Evolutionary conservation across 805 yeast species (phyloP).

Genomic region (Ogataea kodamae): DNA sequence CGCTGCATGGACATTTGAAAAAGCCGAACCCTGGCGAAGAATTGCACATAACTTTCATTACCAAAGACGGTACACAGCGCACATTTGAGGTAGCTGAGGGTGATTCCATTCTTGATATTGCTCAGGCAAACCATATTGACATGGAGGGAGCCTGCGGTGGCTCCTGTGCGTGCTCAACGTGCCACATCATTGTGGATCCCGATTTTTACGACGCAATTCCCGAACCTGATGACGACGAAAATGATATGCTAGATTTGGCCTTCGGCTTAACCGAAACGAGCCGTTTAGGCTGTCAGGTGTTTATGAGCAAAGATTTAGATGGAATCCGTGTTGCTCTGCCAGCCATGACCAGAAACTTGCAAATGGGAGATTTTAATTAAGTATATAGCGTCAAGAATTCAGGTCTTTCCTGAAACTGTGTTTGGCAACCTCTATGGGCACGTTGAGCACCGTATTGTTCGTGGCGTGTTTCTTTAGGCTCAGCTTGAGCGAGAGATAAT

Average conservation of each 20-base stretch:
- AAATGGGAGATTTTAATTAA: conserved; percentile 68
- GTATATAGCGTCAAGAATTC: conserved; percentile 1
- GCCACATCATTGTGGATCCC: conserved; percentile 96
- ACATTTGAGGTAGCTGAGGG: conserved; percentile 88
- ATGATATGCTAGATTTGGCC: conserved; percentile 96
- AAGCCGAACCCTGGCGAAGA: conserved; percentile 95
- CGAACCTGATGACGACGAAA: conserved; percentile 96
- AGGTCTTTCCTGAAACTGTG: conserved; percentile 6
- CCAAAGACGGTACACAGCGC: conserved; percentile 84
- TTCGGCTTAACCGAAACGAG: conserved; percentile 97
- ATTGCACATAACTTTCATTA: conserved; percentile 77
- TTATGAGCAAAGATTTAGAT: conserved; percentile 84
- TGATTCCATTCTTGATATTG: conserved; percentile 87
- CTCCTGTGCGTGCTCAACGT: conserved; percentile 97
- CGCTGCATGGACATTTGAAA: conserved; percentile 78
- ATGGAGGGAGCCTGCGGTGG: conserved; percentile 99
- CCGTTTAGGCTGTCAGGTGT: conserved; percentile 90
- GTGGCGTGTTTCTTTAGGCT: conserved; percentile 18
- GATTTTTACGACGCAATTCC: conserved; percentile 86
- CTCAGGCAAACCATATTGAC: conserved; percentile 88
- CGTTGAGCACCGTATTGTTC: conserved; percentile 13
- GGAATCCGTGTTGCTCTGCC: conserved; percentile 95
- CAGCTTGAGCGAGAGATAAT: conserved; percentile 17
- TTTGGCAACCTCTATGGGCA: conserved; percentile 25
- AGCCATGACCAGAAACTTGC: conserved; percentile 94